Percentiles rank a stretch among this genome's conserved stretches.
Conservation (phyloP, 2,329 filamentous ascomycete genomes). For the Metarhizium humberi region DNA sequence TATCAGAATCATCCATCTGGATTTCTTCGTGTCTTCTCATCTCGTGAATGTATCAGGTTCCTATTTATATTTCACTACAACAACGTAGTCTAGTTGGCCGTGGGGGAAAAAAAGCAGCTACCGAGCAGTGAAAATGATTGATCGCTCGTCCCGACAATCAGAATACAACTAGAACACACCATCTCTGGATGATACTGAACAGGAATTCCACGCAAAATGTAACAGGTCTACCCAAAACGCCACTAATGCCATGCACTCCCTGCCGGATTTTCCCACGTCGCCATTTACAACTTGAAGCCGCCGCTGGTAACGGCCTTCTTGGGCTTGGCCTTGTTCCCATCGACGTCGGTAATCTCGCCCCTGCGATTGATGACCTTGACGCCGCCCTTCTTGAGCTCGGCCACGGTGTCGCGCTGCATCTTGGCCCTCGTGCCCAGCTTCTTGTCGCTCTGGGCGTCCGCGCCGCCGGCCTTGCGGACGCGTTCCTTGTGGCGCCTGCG, state of each 20-base stretch:
- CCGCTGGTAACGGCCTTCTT: conserved; percentile 42
- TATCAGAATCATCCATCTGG: too few relatives aligned
- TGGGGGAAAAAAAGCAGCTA: too few relatives aligned
- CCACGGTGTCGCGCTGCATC: conserved; percentile 42
- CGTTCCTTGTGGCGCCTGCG: conserved; percentile 80
- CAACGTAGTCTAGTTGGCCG: too few relatives aligned
- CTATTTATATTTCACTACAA: too few relatives aligned
- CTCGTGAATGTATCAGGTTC: too few relatives aligned
- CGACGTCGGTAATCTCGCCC: conserved; percentile 74
- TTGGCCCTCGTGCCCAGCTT: conserved; percentile 46
- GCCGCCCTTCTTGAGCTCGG: conserved; percentile 69
- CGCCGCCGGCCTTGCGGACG: conserved; percentile 57
- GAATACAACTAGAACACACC: background rate
- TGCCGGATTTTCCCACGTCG: background rate
- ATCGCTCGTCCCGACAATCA: too few relatives aligned
- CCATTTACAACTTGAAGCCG: conserved; percentile 49
- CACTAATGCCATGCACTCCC: background rate
- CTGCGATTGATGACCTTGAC: conserved; percentile 89
- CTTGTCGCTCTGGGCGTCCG: conserved; percentile 14
- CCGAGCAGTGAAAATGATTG: too few relatives aligned
- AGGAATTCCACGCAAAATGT: background rate
- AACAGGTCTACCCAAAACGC: background rate
- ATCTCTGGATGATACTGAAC: background rate
- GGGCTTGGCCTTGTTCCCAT: conserved; percentile 64
- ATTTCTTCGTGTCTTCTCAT: too few relatives aligned